Evolutionary conservation across 2,329 filamentous ascomycete species (phyloP).

Genomic region (Exutisphaerella laricina): DNA sequence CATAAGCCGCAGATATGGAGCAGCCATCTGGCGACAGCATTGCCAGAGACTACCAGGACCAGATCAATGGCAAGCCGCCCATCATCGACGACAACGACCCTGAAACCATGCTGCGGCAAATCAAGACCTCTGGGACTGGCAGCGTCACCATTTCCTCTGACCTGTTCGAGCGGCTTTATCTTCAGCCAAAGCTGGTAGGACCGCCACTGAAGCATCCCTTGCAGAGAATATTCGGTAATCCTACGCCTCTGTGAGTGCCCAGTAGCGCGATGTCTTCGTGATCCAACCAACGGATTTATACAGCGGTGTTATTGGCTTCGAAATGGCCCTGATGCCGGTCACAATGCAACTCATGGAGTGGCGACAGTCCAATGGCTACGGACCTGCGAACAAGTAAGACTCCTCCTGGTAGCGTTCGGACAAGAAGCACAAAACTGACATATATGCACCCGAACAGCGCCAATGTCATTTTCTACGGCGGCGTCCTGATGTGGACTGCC

Average conservation of each 20-base stretch:
- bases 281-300: too few species aligned
- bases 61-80: slow-evolving; percentile 12
- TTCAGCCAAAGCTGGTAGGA: slow-evolving; percentile 17
- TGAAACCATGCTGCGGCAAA: slow-evolving; percentile 14
- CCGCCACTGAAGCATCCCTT: slow-evolving; percentile 19
- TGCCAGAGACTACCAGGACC: slow-evolving; percentile 15
- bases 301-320: slow-evolving; percentile 21
- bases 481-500: slow-evolving; percentile 19
- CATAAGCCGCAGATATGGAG: too few species aligned
- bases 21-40: slow-evolving; percentile 13
- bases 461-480: slow-evolving; percentile 20
- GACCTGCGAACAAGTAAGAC: slow-evolving; percentile 16
- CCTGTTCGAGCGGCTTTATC: slow-evolving; percentile 21
- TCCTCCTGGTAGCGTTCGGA: too few species aligned
- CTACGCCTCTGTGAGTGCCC: slow-evolving; percentile 19
- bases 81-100: slow-evolving; percentile 11
- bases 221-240: slow-evolving; percentile 22
- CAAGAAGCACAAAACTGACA: too few species aligned
- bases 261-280: too few species aligned
- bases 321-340: slow-evolving; percentile 21
- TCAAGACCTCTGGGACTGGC: slow-evolving; percentile 19
- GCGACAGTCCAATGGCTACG: slow-evolving; percentile 14
- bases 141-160: slow-evolving; percentile 22
- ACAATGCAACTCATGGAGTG: slow-evolving; percentile 23
- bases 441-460: too few species aligned